Evolutionary conservation across 441 rosid species (phyloP).

Genomic region (Aquilaria agallochum): DNA sequence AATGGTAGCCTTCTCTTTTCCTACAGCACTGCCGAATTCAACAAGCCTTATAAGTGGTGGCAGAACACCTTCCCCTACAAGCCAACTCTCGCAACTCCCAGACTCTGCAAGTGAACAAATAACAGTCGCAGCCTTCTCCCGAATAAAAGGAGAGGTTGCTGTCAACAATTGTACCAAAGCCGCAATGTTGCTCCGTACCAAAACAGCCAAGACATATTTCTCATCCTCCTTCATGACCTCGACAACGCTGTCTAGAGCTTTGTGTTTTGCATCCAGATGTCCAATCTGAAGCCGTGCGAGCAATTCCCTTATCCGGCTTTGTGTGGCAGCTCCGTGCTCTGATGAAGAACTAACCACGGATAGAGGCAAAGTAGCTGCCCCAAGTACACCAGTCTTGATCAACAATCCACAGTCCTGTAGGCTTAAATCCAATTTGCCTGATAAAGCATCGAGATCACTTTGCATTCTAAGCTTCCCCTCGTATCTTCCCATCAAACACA

Average conservation of each 20-base stretch:
- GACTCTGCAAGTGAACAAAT: conserved; percentile 78
- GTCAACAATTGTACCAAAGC: conserved; percentile 73
- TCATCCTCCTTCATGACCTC: conserved; percentile 89
- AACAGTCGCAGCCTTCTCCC: conserved; percentile 69
- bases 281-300: conserved; percentile 95
- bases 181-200: conserved; percentile 66
- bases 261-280: conserved; percentile 85
- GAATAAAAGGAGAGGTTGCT: conserved; percentile 64
- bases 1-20: conserved; percentile 78
- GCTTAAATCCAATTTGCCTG: conserved; percentile 75
- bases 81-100: conserved; percentile 79
- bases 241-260: conserved; percentile 67
- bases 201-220: conserved; percentile 46
- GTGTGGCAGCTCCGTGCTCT: conserved; percentile 37
- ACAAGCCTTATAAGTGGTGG: conserved; percentile 85
- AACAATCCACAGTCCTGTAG: conserved; percentile 80
- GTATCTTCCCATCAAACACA: conserved; percentile 54
- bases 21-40: conserved; percentile 65
- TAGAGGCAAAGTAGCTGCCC: conserved; percentile 53
- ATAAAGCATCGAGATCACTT: conserved; percentile 84
- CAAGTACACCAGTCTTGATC: conserved; percentile 89
- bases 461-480: conserved; percentile 92
- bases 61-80: conserved; percentile 73
- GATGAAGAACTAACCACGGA: conserved; percentile 33
- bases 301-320: conserved; percentile 54